These are phyloP conservation scores for Cytauxzoon felis DNA, from an alignment of 169 alveolate species.

Conservation along the genomic window DNA sequence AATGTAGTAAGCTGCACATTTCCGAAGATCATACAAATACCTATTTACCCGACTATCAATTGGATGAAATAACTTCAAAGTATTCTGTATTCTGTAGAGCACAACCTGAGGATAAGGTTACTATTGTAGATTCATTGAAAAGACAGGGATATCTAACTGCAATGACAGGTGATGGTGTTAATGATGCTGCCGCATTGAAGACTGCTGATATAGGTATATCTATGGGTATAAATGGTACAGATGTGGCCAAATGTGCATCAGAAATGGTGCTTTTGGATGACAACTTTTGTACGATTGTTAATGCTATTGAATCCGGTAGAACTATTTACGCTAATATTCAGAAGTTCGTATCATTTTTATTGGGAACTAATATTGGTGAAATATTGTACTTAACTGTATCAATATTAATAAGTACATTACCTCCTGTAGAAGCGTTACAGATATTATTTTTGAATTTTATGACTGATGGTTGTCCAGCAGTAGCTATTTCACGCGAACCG, in stretches of 20 bases:
- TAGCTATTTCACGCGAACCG: constrained; percentile 89
- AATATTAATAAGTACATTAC: constrained; percentile 79
- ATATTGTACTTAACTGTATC: constrained; percentile 80
- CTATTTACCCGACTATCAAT: constrained; percentile 70
- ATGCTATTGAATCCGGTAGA: constrained; percentile 87
- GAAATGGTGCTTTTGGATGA: constrained; percentile 82
- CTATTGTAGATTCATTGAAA: constrained; percentile 82
- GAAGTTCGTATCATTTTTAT: constrained; percentile 88
- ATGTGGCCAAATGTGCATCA: constrained; percentile 81
- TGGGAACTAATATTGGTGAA: constrained; percentile 90
- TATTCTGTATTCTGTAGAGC: constrained; percentile 84
- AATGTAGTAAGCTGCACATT: constrained; percentile 74
- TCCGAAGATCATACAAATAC: constrained; percentile 70
- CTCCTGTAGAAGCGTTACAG: constrained; percentile 87
- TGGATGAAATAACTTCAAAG: constrained; percentile 73
- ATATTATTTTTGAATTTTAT: constrained; percentile 84
- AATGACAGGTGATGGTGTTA: constrained; percentile 90
- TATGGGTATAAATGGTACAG: constrained; percentile 92
- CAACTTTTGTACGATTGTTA: constrained; percentile 84
- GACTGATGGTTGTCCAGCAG: constrained; percentile 92
- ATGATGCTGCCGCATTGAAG: constrained; percentile 90
- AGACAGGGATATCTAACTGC: constrained; percentile 88
- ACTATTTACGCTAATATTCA: constrained; percentile 89
- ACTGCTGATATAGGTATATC: constrained; percentile 90
- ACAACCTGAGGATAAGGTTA: constrained; percentile 88